These are phyloP conservation scores for Jimgerdemannia flammicorona DNA, from an alignment of 192 early-diverging fungal species.

Conservation along the genomic window DNA sequence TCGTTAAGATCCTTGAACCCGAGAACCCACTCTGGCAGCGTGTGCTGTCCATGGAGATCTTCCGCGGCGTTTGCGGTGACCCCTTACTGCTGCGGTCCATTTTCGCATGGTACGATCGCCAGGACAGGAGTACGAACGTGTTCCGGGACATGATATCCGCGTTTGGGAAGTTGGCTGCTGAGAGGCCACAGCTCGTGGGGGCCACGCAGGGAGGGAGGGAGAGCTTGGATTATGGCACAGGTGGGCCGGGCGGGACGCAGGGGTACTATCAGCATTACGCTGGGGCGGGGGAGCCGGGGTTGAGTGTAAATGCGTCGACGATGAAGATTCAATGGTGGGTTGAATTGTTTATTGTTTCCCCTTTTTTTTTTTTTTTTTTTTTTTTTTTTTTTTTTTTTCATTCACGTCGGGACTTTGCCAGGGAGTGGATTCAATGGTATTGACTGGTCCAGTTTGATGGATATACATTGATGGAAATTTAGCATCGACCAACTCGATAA, in stretches of 20 bases:
- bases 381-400: conserved; percentile 7
- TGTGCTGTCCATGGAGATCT: conserved; percentile 78
- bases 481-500: conserved; percentile 94
- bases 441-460: no score
- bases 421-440: no score
- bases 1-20: conserved; percentile 77
- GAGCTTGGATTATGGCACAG: conserved; percentile 24
- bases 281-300: conserved; percentile 23
- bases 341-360: neutral
- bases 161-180: conserved; percentile 69
- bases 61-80: conserved; percentile 63
- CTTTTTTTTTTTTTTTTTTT: neutral
- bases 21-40: conserved; percentile 78
- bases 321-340: conserved; percentile 71
- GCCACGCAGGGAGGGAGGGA: conserved; percentile 13
- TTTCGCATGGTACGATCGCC: conserved; percentile 75
- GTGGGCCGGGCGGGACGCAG: neutral
- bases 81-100: conserved; percentile 59
- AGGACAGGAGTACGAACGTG: conserved; percentile 68
- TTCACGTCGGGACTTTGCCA: no score
- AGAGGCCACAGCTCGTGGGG: conserved; percentile 59
- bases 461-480: neutral
- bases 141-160: conserved; percentile 79
- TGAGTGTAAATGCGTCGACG: conserved; percentile 46
- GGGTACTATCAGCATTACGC: conserved; percentile 4